These are phyloP conservation scores for Jaapia argillacea DNA, from an alignment of 768 basidiomycete species.

Conservation along the genomic window DNA sequence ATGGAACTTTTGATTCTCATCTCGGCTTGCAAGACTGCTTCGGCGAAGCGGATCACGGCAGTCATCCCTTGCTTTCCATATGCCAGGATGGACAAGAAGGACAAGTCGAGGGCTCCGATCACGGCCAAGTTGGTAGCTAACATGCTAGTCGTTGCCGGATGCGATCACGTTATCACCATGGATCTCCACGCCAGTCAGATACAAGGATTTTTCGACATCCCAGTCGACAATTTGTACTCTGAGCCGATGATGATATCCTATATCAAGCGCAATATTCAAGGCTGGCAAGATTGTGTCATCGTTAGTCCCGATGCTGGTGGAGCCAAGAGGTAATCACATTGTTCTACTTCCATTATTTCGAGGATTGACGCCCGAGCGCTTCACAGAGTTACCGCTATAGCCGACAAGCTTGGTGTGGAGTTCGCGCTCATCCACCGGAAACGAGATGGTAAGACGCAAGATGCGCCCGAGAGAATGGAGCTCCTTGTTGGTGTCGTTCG, in stretches of 20 bases:
- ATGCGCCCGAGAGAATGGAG: slow-evolving; percentile 78
- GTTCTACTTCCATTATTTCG: not conserved
- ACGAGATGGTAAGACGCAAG: slow-evolving; percentile 55
- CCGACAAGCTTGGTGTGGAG: slow-evolving; percentile 90
- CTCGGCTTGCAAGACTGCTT: slow-evolving; percentile 95
- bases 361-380: not conserved
- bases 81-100: slow-evolving; percentile 96
- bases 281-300: slow-evolving; percentile 83
- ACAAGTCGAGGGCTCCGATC: slow-evolving; percentile 91
- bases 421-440: slow-evolving; percentile 95
- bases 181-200: slow-evolving; percentile 97
- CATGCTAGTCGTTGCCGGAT: slow-evolving; percentile 94
- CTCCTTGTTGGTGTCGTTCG: slow-evolving; percentile 90
- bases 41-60: slow-evolving; percentile 91
- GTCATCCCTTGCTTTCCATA: slow-evolving; percentile 98
- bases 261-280: slow-evolving; percentile 78
- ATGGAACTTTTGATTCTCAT: slow-evolving; percentile 99
- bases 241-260: slow-evolving; percentile 93
- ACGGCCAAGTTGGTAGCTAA: slow-evolving; percentile 98
- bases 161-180: slow-evolving; percentile 99
- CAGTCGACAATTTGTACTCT: slow-evolving; percentile 94
- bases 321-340: slow-evolving; percentile 77
- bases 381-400: slow-evolving; percentile 80
- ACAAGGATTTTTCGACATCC: slow-evolving; percentile 98
- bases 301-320: slow-evolving; percentile 98